Percentiles rank a stretch among this genome's conserved stretches.
Conservation (phyloP, 2,329 filamentous ascomycete genomes). For the Cladosporium sp. region DNA sequence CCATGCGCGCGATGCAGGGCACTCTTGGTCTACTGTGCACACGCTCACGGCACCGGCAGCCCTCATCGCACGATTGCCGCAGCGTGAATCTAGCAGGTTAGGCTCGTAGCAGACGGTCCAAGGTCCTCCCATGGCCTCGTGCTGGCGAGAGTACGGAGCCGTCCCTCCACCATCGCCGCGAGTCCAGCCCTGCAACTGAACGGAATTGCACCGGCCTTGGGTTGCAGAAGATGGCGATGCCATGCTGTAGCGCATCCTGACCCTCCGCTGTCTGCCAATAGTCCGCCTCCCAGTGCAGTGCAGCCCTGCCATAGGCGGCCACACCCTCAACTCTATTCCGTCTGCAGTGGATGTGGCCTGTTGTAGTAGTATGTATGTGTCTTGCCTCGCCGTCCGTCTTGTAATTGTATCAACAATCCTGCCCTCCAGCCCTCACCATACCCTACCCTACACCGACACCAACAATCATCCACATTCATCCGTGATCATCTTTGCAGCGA, state of each 20-base stretch:
- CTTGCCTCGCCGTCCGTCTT: neutral
- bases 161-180: neutral
- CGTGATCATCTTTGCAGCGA: slow-evolving; percentile 15
- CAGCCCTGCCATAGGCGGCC: slow-evolving; percentile 17
- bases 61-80: slow-evolving; percentile 4
- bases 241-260: slow-evolving; percentile 21
- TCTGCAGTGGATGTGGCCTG: slow-evolving; percentile 7
- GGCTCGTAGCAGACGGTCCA: neutral
- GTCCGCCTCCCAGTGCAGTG: slow-evolving; percentile 11
- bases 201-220: slow-evolving; percentile 12
- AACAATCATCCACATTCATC: too few species aligned
- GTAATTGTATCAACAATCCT: neutral
- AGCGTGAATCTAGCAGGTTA: neutral
- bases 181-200: slow-evolving; percentile 12
- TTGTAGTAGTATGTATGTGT: neutral
- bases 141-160: neutral
- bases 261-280: slow-evolving; percentile 19
- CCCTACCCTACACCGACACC: neutral
- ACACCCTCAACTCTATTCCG: slow-evolving; percentile 16
- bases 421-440: neutral
- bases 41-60: too few species aligned
- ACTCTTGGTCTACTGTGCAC: neutral
- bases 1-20: neutral
- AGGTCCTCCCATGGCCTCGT: neutral
- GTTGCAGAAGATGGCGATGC: slow-evolving; percentile 5